These are phyloP conservation scores for Diatrype stigma DNA, from an alignment of 2,329 filamentous ascomycete species.

Conservation along the genomic window DNA sequence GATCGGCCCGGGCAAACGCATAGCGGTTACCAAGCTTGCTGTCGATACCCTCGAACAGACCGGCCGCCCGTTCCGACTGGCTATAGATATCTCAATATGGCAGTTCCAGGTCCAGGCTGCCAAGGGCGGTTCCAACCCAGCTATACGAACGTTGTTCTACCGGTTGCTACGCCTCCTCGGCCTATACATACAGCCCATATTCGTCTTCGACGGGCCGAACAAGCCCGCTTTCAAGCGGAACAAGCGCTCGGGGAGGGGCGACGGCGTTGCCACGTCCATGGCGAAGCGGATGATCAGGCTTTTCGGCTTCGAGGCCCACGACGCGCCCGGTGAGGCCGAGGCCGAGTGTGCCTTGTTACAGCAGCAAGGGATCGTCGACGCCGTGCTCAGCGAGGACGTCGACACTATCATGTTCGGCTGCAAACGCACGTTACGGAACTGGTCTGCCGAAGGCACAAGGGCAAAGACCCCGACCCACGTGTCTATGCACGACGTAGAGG, in stretches of 20 bases:
- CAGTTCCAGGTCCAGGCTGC: conserved; percentile 88
- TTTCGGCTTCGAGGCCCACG: conserved; percentile 80
- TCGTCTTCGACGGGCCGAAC: conserved; percentile 84
- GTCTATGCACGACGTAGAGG: conserved; percentile 67
- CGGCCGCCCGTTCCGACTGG: conserved; percentile 73
- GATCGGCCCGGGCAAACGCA: conserved; percentile 73
- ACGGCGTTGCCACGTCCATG: conserved; percentile 65
- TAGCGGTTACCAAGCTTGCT: conserved; percentile 79
- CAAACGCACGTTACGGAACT: conserved; percentile 72
- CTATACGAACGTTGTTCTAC: conserved; percentile 88
- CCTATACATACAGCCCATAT: conserved; percentile 78
- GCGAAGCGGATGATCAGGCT: conserved; percentile 80
- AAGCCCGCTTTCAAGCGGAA: conserved; percentile 87
- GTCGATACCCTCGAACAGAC: conserved; percentile 69
- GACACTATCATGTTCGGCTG: conserved; percentile 98
- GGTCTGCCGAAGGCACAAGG: conserved; percentile 68
- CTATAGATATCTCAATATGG: conserved; percentile 96
- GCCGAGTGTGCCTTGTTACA: conserved; percentile 92
- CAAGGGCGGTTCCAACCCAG: conserved; percentile 82
- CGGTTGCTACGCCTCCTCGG: conserved; percentile 73
- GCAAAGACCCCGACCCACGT: conserved; percentile 77
- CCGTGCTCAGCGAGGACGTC: conserved; percentile 92
- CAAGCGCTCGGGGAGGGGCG: conserved; percentile 64
- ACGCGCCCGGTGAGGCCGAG: conserved; percentile 91
- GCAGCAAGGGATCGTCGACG: conserved; percentile 77